Conservation (phyloP, 2,329 filamentous ascomycete genomes). For the Aspergillus bombycis region DNA sequence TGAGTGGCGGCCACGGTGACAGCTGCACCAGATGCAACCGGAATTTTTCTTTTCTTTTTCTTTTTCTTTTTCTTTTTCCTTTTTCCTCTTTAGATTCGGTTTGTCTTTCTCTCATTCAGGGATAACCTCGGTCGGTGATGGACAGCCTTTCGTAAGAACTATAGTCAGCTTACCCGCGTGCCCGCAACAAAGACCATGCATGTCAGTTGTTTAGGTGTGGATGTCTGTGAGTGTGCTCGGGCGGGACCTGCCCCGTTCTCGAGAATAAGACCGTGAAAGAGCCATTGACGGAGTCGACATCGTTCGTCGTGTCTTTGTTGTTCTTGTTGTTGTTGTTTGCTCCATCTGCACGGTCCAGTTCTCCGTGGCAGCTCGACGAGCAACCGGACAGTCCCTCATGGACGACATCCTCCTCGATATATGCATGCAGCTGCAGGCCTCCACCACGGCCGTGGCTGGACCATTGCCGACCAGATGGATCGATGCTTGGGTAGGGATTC, state of each 20-base stretch:
- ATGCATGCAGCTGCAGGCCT: neutral
- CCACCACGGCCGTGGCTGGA: neutral
- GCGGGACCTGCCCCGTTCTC: neutral
- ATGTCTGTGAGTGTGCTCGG: neutral
- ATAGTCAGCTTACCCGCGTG: neutral
- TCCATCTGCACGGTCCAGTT: neutral
- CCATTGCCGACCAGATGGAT: neutral
- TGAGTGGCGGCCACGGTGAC: conserved; percentile 21
- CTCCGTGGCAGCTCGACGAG: neutral
- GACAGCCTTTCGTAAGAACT: neutral
- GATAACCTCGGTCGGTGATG: neutral
- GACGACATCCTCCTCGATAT: neutral
- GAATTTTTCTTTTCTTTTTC: neutral
- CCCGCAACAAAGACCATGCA: neutral
- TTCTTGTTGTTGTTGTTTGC: neutral
- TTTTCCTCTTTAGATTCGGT: no score
- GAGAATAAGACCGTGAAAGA: neutral
- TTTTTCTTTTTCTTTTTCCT: neutral
- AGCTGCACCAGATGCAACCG: conserved; percentile 6
- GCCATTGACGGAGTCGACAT: neutral
- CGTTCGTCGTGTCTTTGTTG: neutral
- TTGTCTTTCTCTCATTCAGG: neutral
- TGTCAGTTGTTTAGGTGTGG: neutral
- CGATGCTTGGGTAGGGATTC: neutral
- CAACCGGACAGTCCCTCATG: neutral